These are phyloP conservation scores for Neurospora sp. DNA, from an alignment of 495 filamentous ascomycete genomes.

Conservation along the genomic window DNA sequence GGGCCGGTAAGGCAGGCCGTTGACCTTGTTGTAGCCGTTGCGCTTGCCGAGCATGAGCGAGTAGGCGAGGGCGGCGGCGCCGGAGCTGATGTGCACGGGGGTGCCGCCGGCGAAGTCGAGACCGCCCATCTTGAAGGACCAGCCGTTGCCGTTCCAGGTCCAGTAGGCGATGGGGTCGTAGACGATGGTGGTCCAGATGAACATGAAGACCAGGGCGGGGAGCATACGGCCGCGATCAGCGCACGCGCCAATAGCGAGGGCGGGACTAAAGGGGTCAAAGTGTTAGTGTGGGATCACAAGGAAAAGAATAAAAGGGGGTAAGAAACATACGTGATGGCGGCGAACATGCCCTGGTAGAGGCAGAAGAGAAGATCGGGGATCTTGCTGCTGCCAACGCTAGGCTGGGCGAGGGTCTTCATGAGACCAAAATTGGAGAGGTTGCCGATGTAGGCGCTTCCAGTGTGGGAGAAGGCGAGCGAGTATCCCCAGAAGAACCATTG, in stretches of 20 bases:
- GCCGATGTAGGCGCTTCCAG: constrained; percentile 73
- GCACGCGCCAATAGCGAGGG: constrained; percentile 82
- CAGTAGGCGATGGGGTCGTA: constrained; percentile 96
- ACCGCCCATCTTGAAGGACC: constrained; percentile 74
- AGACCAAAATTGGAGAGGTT: constrained; percentile 81
- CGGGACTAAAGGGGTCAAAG: constrained; percentile 39
- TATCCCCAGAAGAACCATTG: constrained; percentile 99
- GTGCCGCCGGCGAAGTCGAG: constrained; percentile 95
- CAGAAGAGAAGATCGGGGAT: constrained; percentile 88
- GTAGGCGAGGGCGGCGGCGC: constrained; percentile 81
- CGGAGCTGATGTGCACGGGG: constrained; percentile 91
- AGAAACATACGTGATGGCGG: constrained; percentile 57
- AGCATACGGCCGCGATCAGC: constrained; percentile 93
- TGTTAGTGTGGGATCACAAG: not conserved
- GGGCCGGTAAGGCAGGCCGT: constrained; percentile 90
- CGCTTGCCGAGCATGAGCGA: constrained; percentile 86
- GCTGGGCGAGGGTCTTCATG: constrained; percentile 64
- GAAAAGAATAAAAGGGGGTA: not conserved
- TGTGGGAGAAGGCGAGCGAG: constrained; percentile 84
- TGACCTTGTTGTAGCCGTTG: constrained; percentile 65
- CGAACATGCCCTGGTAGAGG: constrained; percentile 98
- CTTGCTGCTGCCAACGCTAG: constrained; percentile 69
- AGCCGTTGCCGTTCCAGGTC: constrained; percentile 90
- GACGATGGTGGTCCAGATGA: constrained; percentile 88
- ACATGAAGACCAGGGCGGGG: constrained; percentile 90